Base-by-base conservation (phyloP, 768 basidiomycete genomes). In the Psilocybe cyanescens region DNA sequence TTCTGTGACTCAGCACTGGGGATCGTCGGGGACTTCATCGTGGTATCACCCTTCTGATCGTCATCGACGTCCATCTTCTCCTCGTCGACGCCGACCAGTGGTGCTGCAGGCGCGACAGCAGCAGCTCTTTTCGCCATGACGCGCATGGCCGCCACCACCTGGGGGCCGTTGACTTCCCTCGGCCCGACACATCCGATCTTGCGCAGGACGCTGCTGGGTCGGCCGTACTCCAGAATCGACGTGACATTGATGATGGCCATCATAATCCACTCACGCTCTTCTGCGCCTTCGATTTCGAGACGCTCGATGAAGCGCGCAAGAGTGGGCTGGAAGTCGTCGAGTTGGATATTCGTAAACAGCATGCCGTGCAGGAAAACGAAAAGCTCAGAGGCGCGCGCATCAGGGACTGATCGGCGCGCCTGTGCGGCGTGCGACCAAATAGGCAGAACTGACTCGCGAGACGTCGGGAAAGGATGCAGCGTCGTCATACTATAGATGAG, bases 301-400 rank as follows among this genome's bases (percentile, higher is more conserved):
- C 92, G 89, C 73, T 97, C 95, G 39, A 95, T 82, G 71, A 96
- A 92, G 17, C 94, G 89, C 1, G 89, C 90, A 28, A 95, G 84
- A 0, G 89, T 89, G 11, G 88, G 81, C 46, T 84, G 76, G 71
- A 99, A 99, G 71, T 95, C 92, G 72, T 99, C 97, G 29, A 99
- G 86, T 65, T 95, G 85, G 64, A 97, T 94, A 65, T 92, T 90
- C 12, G 97, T 99, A 77, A 98, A 98, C 1, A 99, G 82, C 95
- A 98, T 96, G 29, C 97, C 96, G 61, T 99, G 97, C 0, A 99
- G 79, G 9, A 94, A 85, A 33, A 99, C 86, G 65, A 99, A 99
- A 0, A 97, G 82, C 28, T 95, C 94, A 0, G 90, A 75, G 0
- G 82, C 83, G 1, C 78, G 79, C 4, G 91, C 86, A 65, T 97